Base-by-base conservation (phyloP, 371 early-diverging fungal genomes). In the Mortierella sp. region DNA sequence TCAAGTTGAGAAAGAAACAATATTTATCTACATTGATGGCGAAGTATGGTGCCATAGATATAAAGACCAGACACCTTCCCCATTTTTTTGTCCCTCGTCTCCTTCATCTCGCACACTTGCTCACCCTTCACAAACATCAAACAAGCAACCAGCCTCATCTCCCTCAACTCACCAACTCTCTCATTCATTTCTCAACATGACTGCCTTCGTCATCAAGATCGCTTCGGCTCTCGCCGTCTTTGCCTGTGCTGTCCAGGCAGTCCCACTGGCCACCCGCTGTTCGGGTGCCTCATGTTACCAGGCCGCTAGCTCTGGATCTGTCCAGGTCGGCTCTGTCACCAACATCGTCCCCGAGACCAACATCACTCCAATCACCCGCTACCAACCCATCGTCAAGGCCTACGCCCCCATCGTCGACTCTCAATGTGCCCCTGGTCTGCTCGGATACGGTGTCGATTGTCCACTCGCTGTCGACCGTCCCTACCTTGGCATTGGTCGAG, bases 351-450 rank as follows among this genome's bases (percentile, higher is more conserved):
- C 83, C 11, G 70, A 72, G 48, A 78, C 79, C 1, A 61, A 82
- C 16, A 66, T 82, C 52, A 73, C 40, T 5, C 78, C 82, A 31
- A 71, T 82, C 66, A 77, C 79, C n/a, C 83, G 79, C n/a, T 74
- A 75, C 55, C 79, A 82, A 19, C 83, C 83, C 53, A 39, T 71
- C n/a, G 72, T 82, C 53, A 70, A 82, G 53, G n/a, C 66, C 24
- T 68, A 71, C 22, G 53, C 78, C 2, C 78, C 83, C 0, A 40
- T 82, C 14, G 78, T 82, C 66, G 66, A 82, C 19, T 63, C 83
- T 2, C 73, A 69, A 19, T 53, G 55, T 7, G n/a, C 19, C 29
- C 37, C 61, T 31, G 19, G 31, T 19, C 61, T 61, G 9, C 37
- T 61, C 1, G 53, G 48, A 22, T 14, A 13, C 7, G 45, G 37